Evolutionary conservation across 2,329 filamentous ascomycete species (phyloP).

Genomic region (Ceratocystis smalleyi): DNA sequence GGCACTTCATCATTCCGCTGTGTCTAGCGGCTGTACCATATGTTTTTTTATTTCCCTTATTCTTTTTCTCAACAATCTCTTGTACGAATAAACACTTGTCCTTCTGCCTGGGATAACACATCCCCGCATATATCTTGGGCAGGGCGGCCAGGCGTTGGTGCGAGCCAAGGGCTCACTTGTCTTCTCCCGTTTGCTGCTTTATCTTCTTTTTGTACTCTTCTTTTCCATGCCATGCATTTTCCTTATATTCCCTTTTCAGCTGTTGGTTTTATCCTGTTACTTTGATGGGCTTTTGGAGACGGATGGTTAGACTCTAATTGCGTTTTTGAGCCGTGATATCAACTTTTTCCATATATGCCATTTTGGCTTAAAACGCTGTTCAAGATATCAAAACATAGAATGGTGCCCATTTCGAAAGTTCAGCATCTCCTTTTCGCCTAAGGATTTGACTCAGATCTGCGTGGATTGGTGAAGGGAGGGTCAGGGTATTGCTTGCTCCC

Average conservation of each 20-base stretch:
- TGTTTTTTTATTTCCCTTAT: constrained; percentile 23
- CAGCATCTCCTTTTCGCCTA: neutral
- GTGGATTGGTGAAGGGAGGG: neutral
- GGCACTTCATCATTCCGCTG: constrained; percentile 7
- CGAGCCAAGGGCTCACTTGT: constrained; percentile 4
- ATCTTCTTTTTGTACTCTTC: constrained; percentile 1
- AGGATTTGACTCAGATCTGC: neutral
- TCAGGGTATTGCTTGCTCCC: neutral
- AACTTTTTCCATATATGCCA: constrained; percentile 2
- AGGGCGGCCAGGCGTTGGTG: neutral
- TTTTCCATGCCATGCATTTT: constrained; percentile 9
- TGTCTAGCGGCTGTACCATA: constrained; percentile 16
- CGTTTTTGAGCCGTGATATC: constrained; percentile 11
- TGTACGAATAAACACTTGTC: constrained; percentile 16
- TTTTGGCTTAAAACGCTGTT: constrained; percentile 16
- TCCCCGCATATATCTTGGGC: neutral
- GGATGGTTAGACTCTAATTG: constrained; percentile 12
- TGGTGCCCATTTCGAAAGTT: neutral
- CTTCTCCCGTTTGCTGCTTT: constrained; percentile 3
- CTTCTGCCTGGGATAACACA: neutral
- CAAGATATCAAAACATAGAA: constrained; percentile 9
- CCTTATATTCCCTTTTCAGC: constrained; percentile 10
- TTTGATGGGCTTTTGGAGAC: constrained; percentile 8
- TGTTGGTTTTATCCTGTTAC: constrained; percentile 3
- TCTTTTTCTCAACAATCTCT: constrained; percentile 3